Percentiles rank a stretch among this genome's conserved stretches.
Evolutionary conservation across 306 rosid species (phyloP).

Genomic region (Casuarina cunninghamiana): DNA sequence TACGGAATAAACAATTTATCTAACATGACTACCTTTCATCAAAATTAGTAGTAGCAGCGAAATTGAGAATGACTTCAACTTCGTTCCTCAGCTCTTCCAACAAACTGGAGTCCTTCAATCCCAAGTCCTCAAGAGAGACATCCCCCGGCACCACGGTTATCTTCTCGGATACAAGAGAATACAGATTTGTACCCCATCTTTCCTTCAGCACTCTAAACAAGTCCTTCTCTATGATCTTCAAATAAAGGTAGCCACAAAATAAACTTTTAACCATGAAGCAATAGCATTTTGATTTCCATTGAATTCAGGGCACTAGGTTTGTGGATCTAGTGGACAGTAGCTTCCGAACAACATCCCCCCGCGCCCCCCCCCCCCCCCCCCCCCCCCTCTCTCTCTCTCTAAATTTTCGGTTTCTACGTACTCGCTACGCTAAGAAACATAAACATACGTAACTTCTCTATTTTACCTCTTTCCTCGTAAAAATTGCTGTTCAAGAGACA

Average conservation of each 20-base stretch:
- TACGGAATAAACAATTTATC: no score
- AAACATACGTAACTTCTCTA: neutral
- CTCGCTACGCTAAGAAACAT: neutral
- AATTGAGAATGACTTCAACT: conserved; percentile 55
- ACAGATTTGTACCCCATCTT: conserved; percentile 48
- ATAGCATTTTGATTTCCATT: neutral
- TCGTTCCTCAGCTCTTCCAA: conserved; percentile 46
- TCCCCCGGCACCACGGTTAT: conserved; percentile 62
- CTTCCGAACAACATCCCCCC: no score
- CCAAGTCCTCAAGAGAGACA: conserved; percentile 47
- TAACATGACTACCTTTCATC: conserved; percentile 56
- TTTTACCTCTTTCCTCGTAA: neutral
- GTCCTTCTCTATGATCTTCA: conserved; percentile 64
- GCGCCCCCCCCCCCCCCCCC: no score
- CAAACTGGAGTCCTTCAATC: conserved; percentile 45
- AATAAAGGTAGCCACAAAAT: neutral
- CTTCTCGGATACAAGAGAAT: conserved; percentile 49
- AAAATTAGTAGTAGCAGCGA: conserved; percentile 81
- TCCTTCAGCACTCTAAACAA: conserved; percentile 60
- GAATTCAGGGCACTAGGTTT: neutral
- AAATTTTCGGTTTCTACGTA: neutral
- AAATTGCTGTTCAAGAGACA: neutral
- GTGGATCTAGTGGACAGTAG: no score
- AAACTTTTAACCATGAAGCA: neutral
- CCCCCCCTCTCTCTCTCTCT: no score